Evolutionary conservation across 1,284 basidiomycete genomes (phyloP).

Genomic region (Leccinum brunneo-olivaceum): DNA sequence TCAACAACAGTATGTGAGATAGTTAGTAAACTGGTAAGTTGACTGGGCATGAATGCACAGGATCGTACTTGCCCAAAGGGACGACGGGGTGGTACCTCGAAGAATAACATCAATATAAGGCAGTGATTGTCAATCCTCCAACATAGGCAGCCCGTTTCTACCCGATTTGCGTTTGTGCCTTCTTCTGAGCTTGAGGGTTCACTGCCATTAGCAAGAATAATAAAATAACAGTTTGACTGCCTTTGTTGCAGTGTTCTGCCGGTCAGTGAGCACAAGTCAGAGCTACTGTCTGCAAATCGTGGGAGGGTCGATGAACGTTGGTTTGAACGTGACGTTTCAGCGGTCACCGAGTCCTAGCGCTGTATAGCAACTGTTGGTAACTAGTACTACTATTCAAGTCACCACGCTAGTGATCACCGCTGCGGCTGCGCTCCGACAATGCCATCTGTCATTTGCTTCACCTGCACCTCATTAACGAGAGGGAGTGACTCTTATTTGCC

Average conservation of each 20-base stretch:
- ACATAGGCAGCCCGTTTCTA: conserved; percentile 7
- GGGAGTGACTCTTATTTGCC: too few species aligned
- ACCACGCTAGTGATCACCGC: too few species aligned
- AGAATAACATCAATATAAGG: conserved; percentile 18
- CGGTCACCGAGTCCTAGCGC: too few species aligned
- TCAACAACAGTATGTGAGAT: conserved; percentile 17
- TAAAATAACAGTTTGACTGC: conserved; percentile 12
- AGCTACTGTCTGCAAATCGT: background rate
- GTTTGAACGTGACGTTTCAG: background rate
- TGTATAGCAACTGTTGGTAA: too few species aligned
- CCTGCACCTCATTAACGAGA: too few species aligned
- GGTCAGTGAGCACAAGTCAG: background rate
- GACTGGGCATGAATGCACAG: too few species aligned
- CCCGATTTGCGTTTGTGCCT: too few species aligned
- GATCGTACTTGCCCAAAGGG: conserved; percentile 10
- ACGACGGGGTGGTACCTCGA: background rate
- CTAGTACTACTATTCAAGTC: too few species aligned
- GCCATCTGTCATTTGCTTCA: too few species aligned
- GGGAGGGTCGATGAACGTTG: background rate
- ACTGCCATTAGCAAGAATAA: conserved; percentile 17
- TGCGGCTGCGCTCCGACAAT: background rate
- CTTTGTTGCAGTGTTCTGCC: too few species aligned
- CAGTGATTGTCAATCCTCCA: conserved; percentile 10
- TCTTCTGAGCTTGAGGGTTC: too few species aligned
- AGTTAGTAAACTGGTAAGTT: conserved; percentile 7